Percentiles rank a stretch among this genome's conserved stretches.
These are phyloP conservation scores for Phytophthora pseudosyringae DNA, from an alignment of 352 stramenopile genomes.

Conservation along the genomic window DNA sequence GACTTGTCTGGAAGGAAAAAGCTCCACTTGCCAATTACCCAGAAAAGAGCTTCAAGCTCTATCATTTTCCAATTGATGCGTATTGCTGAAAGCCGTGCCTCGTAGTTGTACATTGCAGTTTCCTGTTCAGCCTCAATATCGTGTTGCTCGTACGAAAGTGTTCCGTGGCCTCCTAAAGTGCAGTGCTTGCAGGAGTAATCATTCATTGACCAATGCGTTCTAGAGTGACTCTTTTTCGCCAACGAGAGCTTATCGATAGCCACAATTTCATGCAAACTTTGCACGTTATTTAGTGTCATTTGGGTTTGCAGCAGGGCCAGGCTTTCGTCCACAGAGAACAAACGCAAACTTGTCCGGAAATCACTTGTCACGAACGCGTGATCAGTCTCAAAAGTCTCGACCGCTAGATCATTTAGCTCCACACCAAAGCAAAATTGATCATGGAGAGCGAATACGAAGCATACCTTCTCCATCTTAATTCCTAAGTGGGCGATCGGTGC, in stretches of 20 bases:
- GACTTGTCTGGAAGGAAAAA: slow-evolving; percentile 68
- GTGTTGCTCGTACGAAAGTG: slow-evolving; percentile 28
- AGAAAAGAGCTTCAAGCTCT: slow-evolving; percentile 72
- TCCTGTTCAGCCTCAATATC: slow-evolving; percentile 38
- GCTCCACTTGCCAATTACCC: slow-evolving; percentile 79
- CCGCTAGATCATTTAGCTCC: slow-evolving; percentile 42
- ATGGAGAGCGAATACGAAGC: slow-evolving; percentile 63
- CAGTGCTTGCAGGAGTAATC: slow-evolving; percentile 57
- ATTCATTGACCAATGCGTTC: slow-evolving; percentile 53
- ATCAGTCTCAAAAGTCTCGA: slow-evolving; percentile 45
- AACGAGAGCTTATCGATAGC: slow-evolving; percentile 40
- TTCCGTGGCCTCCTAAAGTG: slow-evolving; percentile 17
- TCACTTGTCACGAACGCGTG: slow-evolving; percentile 41
- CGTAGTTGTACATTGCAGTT: slow-evolving; percentile 77
- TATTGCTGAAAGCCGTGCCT: slow-evolving; percentile 53
- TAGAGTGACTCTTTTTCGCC: slow-evolving; percentile 57
- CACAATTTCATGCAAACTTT: slow-evolving; percentile 52
- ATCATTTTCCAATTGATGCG: slow-evolving; percentile 53
- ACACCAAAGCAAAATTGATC: slow-evolving; percentile 66
- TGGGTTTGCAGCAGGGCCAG: slow-evolving; percentile 39
- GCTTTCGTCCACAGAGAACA: slow-evolving; percentile 49
- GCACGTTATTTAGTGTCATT: slow-evolving; percentile 26
- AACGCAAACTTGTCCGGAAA: slow-evolving; percentile 37
- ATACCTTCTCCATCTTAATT: slow-evolving; percentile 53
- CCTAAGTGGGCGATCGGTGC: slow-evolving; percentile 71